A percentile compares a stretch with the other conserved stretches of the same genome.
These are phyloP conservation scores for Metschnikowia henanensis DNA, from an alignment of 805 yeast species.

Conservation along the genomic window DNA sequence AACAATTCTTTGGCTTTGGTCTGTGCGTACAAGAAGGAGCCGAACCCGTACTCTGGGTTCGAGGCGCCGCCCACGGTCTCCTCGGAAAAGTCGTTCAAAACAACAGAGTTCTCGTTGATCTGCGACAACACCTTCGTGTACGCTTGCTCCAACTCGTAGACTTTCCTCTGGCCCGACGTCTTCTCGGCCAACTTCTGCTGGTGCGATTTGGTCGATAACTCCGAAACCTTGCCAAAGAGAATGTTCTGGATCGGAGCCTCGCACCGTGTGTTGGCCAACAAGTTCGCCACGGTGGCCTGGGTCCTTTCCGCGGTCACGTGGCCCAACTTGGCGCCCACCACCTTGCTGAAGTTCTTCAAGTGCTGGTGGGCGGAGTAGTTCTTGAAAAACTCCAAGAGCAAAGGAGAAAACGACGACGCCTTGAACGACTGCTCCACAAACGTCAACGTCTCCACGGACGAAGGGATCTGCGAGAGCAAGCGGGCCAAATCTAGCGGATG, in stretches of 20 bases:
- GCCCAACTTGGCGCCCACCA: conserved; percentile 58
- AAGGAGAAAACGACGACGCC: conserved; percentile 53
- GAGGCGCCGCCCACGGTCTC: conserved; percentile 43
- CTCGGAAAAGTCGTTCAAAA: conserved; percentile 59
- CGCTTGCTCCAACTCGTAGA: conserved; percentile 63
- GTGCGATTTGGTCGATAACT: conserved; percentile 29
- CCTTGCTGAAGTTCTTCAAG: conserved; percentile 48
- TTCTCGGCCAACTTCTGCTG: conserved; percentile 21
- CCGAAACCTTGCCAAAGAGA: conserved; percentile 51
- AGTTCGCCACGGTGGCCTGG: conserved; percentile 43
- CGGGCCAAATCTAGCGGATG: conserved; percentile 68
- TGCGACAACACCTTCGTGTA: conserved; percentile 76
- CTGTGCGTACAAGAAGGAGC: conserved; percentile 61
- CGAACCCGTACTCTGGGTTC: conserved; percentile 88
- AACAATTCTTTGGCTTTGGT: conserved; percentile 50
- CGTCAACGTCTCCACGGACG: conserved; percentile 53
- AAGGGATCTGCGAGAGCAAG: conserved; percentile 52
- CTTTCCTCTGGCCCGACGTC: conserved; percentile 45
- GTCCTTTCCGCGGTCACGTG: conserved; percentile 40
- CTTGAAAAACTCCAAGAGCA: conserved; percentile 73
- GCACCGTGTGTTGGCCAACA: conserved; percentile 52
- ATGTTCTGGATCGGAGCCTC: conserved; percentile 62
- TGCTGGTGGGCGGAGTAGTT: conserved; percentile 48
- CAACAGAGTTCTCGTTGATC: conserved; percentile 53
- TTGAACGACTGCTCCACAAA: conserved; percentile 62